These are phyloP conservation scores for Lunularia cruciata DNA, from an alignment of 225 moss, liverwort and hornwort genomes.

Conservation along the genomic window DNA sequence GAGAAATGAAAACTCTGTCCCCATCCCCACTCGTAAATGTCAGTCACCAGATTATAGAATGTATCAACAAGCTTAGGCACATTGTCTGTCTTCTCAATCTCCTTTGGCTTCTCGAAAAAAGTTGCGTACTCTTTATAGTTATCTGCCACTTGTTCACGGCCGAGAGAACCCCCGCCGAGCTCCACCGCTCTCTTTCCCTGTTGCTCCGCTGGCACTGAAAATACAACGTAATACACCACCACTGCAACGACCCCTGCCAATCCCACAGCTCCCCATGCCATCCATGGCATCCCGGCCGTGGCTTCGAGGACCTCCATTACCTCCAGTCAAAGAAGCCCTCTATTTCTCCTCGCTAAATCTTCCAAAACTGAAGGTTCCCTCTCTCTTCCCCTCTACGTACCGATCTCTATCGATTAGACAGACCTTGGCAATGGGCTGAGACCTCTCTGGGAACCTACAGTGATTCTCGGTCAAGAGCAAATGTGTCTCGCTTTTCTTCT, in stretches of 20 bases:
- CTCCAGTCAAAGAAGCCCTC: constrained; percentile 17
- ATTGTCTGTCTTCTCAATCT: constrained; percentile 88
- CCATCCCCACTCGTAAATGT: constrained; percentile 99
- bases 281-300: constrained; percentile 52
- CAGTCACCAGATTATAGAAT: constrained; percentile 91
- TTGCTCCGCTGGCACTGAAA: constrained; percentile 74
- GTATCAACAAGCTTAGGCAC: constrained; percentile 95
- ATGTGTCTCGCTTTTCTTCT: too few species aligned
- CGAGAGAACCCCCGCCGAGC: constrained; percentile 81
- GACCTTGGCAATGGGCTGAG: too few species aligned
- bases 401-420: too few species aligned
- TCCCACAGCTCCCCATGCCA: constrained; percentile 82
- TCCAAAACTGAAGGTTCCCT: neutral
- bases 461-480: too few species aligned
- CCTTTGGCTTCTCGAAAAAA: constrained; percentile 90
- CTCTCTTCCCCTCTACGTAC: neutral
- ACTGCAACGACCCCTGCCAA: constrained; percentile 66
- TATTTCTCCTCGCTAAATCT: neutral
- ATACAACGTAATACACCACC: constrained; percentile 68
- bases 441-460: too few species aligned
- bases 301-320: constrained; percentile 41
- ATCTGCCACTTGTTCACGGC: constrained; percentile 71
- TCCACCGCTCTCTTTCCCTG: constrained; percentile 81
- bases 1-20: constrained; percentile 99
- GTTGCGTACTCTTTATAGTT: constrained; percentile 85